Percentiles rank a stretch among this genome's conserved stretches.
phyloP scores from a whole-genome alignment of 1,284 basidiomycete genomes.

The Neonothopanus nambi region DNA sequence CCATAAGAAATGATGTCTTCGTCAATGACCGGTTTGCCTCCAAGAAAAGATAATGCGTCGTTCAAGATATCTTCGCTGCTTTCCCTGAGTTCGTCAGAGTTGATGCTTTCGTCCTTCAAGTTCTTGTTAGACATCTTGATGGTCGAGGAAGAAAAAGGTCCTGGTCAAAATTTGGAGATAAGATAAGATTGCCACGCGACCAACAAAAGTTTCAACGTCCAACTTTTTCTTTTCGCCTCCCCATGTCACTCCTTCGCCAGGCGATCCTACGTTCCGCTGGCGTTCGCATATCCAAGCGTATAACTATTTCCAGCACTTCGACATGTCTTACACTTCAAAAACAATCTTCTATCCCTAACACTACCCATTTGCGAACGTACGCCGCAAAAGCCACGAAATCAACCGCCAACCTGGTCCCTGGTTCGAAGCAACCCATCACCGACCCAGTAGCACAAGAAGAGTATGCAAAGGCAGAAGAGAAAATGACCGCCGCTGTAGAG shows the following conservation, averaged over 20 bases:
- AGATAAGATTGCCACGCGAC: too few relatives aligned
- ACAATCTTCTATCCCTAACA: too few relatives aligned
- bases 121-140: too few relatives aligned
- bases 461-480: constrained; percentile 58
- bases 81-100: too few relatives aligned
- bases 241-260: constrained; percentile 2
- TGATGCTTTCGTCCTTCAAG: too few relatives aligned
- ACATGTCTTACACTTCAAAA: too few relatives aligned
- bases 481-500: constrained; percentile 63
- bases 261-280: background rate
- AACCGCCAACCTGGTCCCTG: constrained; percentile 54
- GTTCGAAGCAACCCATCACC: constrained; percentile 55
- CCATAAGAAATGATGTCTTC: constrained; percentile 46
- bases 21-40: constrained; percentile 38
- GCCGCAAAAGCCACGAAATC: constrained; percentile 40
- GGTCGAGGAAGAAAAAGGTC: too few relatives aligned
- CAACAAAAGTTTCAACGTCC: background rate
- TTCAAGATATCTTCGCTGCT: constrained; percentile 45
- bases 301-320: too few relatives aligned
- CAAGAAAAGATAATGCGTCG: constrained; percentile 48
- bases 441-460: constrained; percentile 51
- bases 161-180: too few relatives aligned
- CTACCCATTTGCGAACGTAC: constrained; percentile 23
- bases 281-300: too few relatives aligned
- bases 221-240: background rate